Evolutionary conservation across 2,329 filamentous ascomycete species (phyloP), one percentile per base, ranked within the genome.

Genomic region (Dothistroma pini): DNA sequence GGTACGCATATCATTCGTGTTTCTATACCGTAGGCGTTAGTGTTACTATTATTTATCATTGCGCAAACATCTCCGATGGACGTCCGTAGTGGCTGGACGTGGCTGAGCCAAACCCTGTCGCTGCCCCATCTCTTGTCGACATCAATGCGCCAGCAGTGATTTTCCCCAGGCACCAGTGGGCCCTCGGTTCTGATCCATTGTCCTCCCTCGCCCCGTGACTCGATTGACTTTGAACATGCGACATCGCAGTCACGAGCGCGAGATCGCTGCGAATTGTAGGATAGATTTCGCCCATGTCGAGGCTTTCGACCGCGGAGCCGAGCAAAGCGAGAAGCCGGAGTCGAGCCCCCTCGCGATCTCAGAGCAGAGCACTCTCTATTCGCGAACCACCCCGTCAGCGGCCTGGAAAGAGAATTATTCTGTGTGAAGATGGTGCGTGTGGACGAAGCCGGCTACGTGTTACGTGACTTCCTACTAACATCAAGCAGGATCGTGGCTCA

Each of bases 401-500:
- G 12, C 66, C 66, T 32, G 64, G 66, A 2, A 69, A 69, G 50
- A 58, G 68, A 11, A 58, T 70, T 29, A 67, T 70, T 21, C 49
- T 69, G 44, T 70, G 68, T 51, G 68, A 69, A 62, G 68, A 70
- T 60, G 70, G 71, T 63, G 61, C 47, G 64, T 61, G 14, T 7
- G 19, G 4, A n/a, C 25, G n/a, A 21, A n/a, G 11, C 14, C n/a
- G 11, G 3, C 19, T 52, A 3, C 12, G 11, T 29, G 12, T 16
- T 51, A 11, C 6, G 10, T 10, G 16, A 0, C 22, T 31, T 12
- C 16, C 9, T 51, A 51, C 48, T 51, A 14, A 51, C 21, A 29
- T 14, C 21, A 11, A 29, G 5, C 50, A 75, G 74, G 75, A 48
- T 79, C 79, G n/a, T 81, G 79, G 80, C 70, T 80, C 52, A 80